phyloP scores from a whole-genome alignment of 2,329 filamentous ascomycete species.

The Talaromyces sp. region DNA sequence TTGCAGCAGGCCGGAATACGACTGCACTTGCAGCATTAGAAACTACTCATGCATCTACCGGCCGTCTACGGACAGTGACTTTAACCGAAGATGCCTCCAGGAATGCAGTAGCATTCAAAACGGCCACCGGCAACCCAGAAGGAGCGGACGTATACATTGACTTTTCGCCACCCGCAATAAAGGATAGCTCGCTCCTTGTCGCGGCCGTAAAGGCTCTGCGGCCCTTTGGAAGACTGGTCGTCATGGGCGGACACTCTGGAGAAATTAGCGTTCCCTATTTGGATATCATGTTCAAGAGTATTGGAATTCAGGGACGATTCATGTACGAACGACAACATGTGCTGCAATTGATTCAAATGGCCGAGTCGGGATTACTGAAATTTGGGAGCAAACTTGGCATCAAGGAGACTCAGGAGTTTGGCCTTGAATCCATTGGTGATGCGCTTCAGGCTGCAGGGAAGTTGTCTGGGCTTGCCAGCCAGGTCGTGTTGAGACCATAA shows the following conservation, averaged over 20 bases:
- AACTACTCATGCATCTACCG: slow-evolving; percentile 1
- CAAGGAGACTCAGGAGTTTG: slow-evolving; percentile 20
- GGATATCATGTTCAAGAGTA: slow-evolving; percentile 23
- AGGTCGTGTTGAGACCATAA: slow-evolving; percentile 17
- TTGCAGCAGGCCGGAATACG: slow-evolving; percentile 48
- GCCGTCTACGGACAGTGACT: slow-evolving; percentile 4
- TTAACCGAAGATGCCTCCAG: slow-evolving; percentile 9
- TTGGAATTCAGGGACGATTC: slow-evolving; percentile 23
- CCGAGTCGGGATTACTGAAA: slow-evolving; percentile 16
- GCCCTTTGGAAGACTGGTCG: slow-evolving; percentile 13
- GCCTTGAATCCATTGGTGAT: slow-evolving; percentile 21
- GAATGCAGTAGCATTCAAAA: slow-evolving; percentile 3
- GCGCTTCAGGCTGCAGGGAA: slow-evolving; percentile 15
- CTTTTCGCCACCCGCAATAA: slow-evolving; percentile 21
- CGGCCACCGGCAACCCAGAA: slow-evolving; percentile 12
- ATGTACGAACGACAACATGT: slow-evolving; percentile 23
- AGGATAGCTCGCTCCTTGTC: slow-evolving; percentile 10
- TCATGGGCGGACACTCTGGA: slow-evolving; percentile 11
- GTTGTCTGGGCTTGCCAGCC: neutral
- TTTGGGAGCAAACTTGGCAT: slow-evolving; percentile 13
- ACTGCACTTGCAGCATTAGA: neutral
- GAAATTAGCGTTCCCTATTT: slow-evolving; percentile 16
- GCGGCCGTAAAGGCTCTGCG: slow-evolving; percentile 18
- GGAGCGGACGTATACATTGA: slow-evolving; percentile 23
- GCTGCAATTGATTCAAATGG: slow-evolving; percentile 22